phyloP scores from a whole-genome alignment of 2,329 filamentous ascomycete species.

The Colletotrichum lentis region DNA sequence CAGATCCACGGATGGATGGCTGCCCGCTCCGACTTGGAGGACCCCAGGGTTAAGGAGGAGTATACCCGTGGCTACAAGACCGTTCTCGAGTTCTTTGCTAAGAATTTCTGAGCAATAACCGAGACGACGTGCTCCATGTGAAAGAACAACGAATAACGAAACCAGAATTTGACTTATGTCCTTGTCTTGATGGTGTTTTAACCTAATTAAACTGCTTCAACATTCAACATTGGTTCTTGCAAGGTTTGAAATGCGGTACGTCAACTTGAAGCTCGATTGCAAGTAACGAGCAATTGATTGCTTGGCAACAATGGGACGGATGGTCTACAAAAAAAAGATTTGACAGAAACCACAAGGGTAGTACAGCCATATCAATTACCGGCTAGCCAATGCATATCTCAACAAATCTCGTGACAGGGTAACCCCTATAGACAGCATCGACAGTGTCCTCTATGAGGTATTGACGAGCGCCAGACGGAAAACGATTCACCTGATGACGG shows the following conservation, averaged over 20 bases:
- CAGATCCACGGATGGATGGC: slow-evolving; percentile 81
- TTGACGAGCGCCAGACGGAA: too few species aligned
- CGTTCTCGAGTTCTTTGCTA: slow-evolving; percentile 64
- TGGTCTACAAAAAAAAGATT: too few species aligned
- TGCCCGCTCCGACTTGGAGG: slow-evolving; percentile 66
- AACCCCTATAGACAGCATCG: too few species aligned
- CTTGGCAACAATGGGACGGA: too few species aligned
- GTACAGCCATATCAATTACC: not conserved
- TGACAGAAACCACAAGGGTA: too few species aligned
- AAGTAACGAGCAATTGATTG: not conserved
- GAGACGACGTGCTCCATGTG: not conserved
- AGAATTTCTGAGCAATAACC: slow-evolving; percentile 52
- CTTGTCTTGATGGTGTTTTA: not conserved
- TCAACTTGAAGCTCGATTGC: not conserved
- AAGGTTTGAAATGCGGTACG: not conserved
- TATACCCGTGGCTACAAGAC: slow-evolving; percentile 69
- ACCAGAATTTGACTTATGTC: not conserved
- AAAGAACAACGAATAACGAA: not conserved
- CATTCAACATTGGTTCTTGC: too few species aligned
- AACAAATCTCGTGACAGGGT: too few species aligned
- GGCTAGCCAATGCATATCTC: too few species aligned
- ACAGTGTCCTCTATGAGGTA: too few species aligned
- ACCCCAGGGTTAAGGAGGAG: slow-evolving; percentile 66
- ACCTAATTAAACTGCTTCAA: not conserved
- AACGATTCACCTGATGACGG: too few species aligned